Percentiles rank a stretch among this genome's conserved stretches.
Evolutionary conservation across 345 rosid genomes (phyloP).

Genomic region (Erucastrum elatum): DNA sequence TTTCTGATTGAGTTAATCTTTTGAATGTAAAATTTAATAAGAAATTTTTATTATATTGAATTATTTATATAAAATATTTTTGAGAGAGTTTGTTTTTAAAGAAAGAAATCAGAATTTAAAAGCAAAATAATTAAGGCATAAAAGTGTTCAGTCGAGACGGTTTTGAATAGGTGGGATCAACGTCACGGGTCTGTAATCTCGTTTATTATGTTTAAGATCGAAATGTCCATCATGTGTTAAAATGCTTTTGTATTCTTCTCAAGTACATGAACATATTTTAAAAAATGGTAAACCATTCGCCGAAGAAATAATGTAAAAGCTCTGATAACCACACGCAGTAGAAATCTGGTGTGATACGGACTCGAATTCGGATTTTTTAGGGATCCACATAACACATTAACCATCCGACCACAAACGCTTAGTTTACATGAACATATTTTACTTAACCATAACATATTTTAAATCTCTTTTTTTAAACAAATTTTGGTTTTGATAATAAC

Average conservation of each 20-base stretch:
- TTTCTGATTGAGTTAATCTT: background rate
- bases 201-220: background rate
- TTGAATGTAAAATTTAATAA: background rate
- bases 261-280: background rate
- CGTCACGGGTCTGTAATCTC: background rate
- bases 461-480: no score
- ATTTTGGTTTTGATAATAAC: background rate
- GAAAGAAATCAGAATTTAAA: background rate
- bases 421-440: no score
- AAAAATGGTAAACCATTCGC: no score
- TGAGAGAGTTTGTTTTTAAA: background rate
- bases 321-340: no score
- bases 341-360: no score
- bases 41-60: background rate
- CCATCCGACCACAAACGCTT: no score
- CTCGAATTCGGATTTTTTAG: no score
- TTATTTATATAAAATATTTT: background rate
- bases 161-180: background rate
- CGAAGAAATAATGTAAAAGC: no score
- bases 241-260: background rate
- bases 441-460: no score
- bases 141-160: background rate
- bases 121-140: background rate
- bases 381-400: no score
- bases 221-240: background rate